Percentiles rank a stretch among this genome's conserved stretches.
phyloP scores from a whole-genome alignment of 1,139 yeast species.

The Kodamaea plutei region DNA sequence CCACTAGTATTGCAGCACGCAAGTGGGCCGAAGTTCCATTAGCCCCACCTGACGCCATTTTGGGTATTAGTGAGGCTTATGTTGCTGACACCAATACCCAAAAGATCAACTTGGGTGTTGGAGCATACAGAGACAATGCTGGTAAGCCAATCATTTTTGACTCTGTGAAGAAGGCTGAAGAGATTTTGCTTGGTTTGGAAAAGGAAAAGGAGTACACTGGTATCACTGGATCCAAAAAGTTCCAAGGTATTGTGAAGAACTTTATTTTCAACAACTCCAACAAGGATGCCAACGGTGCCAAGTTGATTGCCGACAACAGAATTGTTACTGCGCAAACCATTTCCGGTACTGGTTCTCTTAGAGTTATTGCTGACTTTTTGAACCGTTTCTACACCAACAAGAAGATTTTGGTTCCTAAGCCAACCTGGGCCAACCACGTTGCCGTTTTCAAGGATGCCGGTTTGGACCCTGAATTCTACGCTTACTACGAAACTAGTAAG shows the following conservation, averaged over 20 bases:
- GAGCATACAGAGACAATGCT: slow-evolving; percentile 46
- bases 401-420: slow-evolving; percentile 57
- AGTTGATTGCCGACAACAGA: slow-evolving; percentile 44
- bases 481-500: slow-evolving; percentile 51
- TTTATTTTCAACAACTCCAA: slow-evolving; percentile 49
- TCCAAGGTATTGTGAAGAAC: slow-evolving; percentile 45
- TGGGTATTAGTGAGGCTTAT: slow-evolving; percentile 60
- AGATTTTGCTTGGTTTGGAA: slow-evolving; percentile 35
- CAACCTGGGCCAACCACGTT: slow-evolving; percentile 76
- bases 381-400: slow-evolving; percentile 42
- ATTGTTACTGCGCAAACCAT: slow-evolving; percentile 56
- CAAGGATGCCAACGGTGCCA: slow-evolving; percentile 45
- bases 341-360: slow-evolving; percentile 58
- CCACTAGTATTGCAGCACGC: slow-evolving; percentile 17
- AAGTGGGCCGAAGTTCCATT: slow-evolving; percentile 47
- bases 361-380: slow-evolving; percentile 54
- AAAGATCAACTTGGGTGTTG: slow-evolving; percentile 49
- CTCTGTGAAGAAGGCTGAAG: slow-evolving; percentile 45
- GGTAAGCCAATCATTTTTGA: slow-evolving; percentile 50
- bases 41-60: slow-evolving; percentile 72
- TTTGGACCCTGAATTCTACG: slow-evolving; percentile 35
- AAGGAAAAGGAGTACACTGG: slow-evolving; percentile 57
- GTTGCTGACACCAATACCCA: slow-evolving; percentile 36
- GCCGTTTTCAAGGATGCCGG: slow-evolving; percentile 55
- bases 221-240: slow-evolving; percentile 48